These are phyloP conservation scores for Phlebiopsis flavidoalba DNA, from an alignment of 768 basidiomycete species.

Conservation along the genomic window DNA sequence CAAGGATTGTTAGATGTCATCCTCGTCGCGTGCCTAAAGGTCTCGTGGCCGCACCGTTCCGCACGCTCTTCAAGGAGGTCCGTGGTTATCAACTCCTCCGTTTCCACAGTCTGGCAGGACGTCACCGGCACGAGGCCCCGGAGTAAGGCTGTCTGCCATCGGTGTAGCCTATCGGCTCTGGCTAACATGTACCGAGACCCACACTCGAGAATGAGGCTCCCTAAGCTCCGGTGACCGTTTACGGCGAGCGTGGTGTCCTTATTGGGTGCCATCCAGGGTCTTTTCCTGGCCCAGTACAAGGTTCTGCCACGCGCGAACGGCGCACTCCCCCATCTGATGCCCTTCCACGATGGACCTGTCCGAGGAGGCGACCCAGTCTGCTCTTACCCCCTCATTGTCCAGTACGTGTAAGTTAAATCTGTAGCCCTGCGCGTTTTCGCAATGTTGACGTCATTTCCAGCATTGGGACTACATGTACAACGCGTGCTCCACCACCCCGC, in stretches of 20 bases:
- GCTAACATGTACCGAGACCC: constrained; percentile 98
- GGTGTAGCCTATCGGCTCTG: constrained; percentile 94
- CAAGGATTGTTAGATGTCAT: constrained; percentile 94
- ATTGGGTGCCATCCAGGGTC: constrained; percentile 99
- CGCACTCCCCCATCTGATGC: constrained; percentile 96
- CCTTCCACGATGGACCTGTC: constrained; percentile 99
- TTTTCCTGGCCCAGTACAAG: constrained; percentile 99
- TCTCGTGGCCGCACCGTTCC: constrained; percentile 96
- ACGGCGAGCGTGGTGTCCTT: constrained; percentile 98
- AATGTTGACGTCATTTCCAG: constrained; percentile 32
- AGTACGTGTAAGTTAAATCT: constrained; percentile 64
- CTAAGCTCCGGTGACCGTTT: constrained; percentile 97
- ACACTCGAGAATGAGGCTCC: constrained; percentile 99
- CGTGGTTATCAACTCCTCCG: constrained; percentile 94
- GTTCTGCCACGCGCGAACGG: constrained; percentile 95
- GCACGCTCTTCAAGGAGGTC: constrained; percentile 99
- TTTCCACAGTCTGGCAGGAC: constrained; percentile 96
- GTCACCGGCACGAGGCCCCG: constrained; percentile 95
- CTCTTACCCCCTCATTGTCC: constrained; percentile 95
- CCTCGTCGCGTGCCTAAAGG: constrained; percentile 98
- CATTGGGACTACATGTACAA: constrained; percentile 99
- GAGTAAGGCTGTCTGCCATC: constrained; percentile 94
- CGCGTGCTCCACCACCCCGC: constrained; percentile 99
- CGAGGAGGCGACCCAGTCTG: constrained; percentile 99
- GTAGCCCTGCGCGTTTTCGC: no score